These are phyloP conservation scores for Daldinia grandis DNA, from an alignment of 495 filamentous ascomycete genomes.

Conservation along the genomic window DNA sequence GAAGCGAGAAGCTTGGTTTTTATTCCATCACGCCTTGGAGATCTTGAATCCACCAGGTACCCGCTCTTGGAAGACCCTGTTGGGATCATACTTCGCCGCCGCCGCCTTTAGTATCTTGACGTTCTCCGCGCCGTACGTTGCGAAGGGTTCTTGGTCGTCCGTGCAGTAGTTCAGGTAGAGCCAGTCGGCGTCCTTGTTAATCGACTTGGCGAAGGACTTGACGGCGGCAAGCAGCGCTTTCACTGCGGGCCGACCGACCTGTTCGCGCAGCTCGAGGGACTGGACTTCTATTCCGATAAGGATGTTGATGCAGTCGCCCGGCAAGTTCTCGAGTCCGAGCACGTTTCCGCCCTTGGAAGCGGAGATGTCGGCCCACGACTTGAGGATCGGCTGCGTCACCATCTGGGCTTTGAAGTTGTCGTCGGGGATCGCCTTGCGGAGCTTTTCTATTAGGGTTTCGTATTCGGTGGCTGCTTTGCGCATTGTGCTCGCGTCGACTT, in stretches of 20 bases:
- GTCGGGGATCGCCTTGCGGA: conserved; percentile 36
- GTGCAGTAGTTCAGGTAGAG: conserved; percentile 55
- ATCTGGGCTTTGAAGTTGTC: conserved; percentile 52
- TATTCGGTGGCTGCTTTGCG: neutral
- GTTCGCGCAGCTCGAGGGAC: conserved; percentile 26
- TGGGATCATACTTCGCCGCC: conserved; percentile 58
- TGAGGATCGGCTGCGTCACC: conserved; percentile 59
- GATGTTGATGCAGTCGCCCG: conserved; percentile 45
- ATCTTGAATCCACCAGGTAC: conserved; percentile 47
- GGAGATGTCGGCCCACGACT: conserved; percentile 52
- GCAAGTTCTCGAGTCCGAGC: conserved; percentile 56
- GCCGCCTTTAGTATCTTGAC: conserved; percentile 48
- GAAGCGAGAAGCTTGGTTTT: neutral
- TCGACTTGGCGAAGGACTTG: conserved; percentile 15
- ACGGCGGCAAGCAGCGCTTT: conserved; percentile 17
- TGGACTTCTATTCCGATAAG: conserved; percentile 23
- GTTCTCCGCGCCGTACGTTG: conserved; percentile 58
- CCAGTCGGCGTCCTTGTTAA: conserved; percentile 20
- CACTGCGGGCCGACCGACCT: neutral
- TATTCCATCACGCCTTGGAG: conserved; percentile 22
- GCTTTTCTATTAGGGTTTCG: neutral
- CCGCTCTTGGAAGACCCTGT: conserved; percentile 55
- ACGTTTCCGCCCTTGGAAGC: conserved; percentile 61
- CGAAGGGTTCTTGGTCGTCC: conserved; percentile 53
- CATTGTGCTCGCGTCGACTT: neutral